These are phyloP conservation scores for Arabidopsis suecica DNA, from an alignment of 345 rosid species.

Conservation along the genomic window DNA sequence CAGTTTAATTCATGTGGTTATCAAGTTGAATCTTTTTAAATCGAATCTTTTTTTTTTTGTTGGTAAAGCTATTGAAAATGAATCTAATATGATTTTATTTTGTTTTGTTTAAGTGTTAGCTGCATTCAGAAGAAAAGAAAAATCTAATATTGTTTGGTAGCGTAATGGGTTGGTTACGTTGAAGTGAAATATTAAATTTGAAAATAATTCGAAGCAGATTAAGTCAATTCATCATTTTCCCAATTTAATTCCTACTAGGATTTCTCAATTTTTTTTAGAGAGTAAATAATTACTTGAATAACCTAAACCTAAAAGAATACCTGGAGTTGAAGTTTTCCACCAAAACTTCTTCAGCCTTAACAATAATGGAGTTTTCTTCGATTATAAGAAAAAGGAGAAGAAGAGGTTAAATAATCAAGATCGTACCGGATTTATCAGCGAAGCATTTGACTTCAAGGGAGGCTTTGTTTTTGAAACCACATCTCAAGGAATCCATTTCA, in stretches of 20 bases:
- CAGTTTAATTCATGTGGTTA: too few relatives aligned
- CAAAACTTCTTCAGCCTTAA: neutral
- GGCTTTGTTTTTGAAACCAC: constrained; percentile 52
- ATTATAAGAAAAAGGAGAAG: neutral
- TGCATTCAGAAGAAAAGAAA: too few relatives aligned
- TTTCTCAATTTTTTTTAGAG: neutral
- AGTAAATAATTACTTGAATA: neutral
- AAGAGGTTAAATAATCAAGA: neutral
- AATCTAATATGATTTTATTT: too few relatives aligned
- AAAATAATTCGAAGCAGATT: too few relatives aligned
- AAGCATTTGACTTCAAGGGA: constrained; percentile 54
- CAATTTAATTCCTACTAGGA: neutral
- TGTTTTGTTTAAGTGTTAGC: too few relatives aligned
- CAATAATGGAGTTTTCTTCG: neutral
- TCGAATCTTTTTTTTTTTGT: too few relatives aligned
- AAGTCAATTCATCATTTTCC: neutral
- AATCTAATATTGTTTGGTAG: too few relatives aligned
- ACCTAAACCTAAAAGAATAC: neutral
- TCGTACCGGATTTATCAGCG: constrained; percentile 45
- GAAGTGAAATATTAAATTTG: too few relatives aligned
- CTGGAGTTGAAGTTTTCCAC: neutral
- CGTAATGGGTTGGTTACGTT: neutral
- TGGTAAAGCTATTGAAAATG: too few relatives aligned
- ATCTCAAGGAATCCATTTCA: constrained; percentile 52
- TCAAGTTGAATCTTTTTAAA: too few relatives aligned